These are phyloP conservation scores for Nicotiana obtusifolia DNA, from an alignment of 257 asterid species.

Conservation along the genomic window DNA sequence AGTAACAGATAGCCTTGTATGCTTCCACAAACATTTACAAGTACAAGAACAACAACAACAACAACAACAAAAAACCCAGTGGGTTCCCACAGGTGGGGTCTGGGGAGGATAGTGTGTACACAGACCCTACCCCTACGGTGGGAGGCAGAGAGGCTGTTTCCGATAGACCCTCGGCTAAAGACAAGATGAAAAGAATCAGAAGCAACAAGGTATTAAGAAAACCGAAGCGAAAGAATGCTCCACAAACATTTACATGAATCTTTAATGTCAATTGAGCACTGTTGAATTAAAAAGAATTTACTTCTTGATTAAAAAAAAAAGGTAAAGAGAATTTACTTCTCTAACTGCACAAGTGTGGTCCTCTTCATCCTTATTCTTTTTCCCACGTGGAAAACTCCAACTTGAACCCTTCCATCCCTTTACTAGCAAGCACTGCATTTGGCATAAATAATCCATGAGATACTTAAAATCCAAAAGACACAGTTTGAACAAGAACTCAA, in stretches of 20 bases:
- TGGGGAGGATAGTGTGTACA: too few species aligned
- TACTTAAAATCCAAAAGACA: background rate
- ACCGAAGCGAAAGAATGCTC: too few species aligned
- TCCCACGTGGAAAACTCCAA: constrained; percentile 97
- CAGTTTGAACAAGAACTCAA: background rate
- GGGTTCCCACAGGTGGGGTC: too few species aligned
- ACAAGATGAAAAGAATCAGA: too few species aligned
- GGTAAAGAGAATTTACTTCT: constrained; percentile 45
- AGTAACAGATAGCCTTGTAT: background rate
- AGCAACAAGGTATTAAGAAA: too few species aligned
- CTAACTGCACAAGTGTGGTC: constrained; percentile 78
- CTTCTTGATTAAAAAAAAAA: constrained; percentile 29
- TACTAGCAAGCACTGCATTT: constrained; percentile 64
- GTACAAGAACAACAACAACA: background rate
- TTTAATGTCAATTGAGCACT: background rate
- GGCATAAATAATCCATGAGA: background rate
- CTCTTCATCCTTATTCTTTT: constrained; percentile 81
- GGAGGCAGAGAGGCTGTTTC: too few species aligned
- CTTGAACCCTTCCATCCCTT: constrained; percentile 93
- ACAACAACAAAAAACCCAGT: too few species aligned
- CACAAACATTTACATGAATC: background rate
- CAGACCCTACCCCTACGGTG: too few species aligned
- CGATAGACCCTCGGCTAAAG: too few species aligned
- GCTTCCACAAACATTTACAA: background rate
- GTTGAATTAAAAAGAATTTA: constrained; percentile 17